A percentile compares a stretch with the other conserved stretches of the same genome.
Evolutionary conservation across 768 basidiomycete genomes (phyloP).

Genomic region (Kwoniella mangroviensis): DNA sequence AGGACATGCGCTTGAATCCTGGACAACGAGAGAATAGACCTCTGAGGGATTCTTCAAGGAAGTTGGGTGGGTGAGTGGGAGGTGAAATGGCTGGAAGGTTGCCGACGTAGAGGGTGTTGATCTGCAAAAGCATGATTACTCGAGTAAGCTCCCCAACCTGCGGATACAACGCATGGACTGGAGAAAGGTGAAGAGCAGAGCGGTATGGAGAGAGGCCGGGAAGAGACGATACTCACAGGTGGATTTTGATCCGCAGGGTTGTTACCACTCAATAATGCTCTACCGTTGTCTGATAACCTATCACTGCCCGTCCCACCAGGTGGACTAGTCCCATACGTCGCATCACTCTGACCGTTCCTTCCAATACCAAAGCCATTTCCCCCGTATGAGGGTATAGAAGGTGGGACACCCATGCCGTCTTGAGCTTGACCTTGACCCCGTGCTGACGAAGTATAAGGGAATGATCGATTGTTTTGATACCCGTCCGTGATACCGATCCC

Average conservation of each 20-base stretch:
- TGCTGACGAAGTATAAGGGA: neutral
- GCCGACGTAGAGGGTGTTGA: slow-evolving; percentile 99
- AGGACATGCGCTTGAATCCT: slow-evolving; percentile 90
- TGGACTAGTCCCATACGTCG: slow-evolving; percentile 35
- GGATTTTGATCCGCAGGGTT: slow-evolving; percentile 85
- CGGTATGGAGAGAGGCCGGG: neutral
- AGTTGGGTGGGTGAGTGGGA: slow-evolving; percentile 70
- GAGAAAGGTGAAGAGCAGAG: slow-evolving; percentile 14
- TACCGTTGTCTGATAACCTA: slow-evolving; percentile 35
- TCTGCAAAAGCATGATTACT: slow-evolving; percentile 59
- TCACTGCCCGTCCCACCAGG: slow-evolving; percentile 38
- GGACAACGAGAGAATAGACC: slow-evolving; percentile 76
- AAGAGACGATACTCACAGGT: slow-evolving; percentile 64
- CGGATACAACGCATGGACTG: neutral
- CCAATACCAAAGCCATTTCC: slow-evolving; percentile 1
- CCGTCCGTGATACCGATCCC: slow-evolving; percentile 36
- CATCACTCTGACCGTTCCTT: slow-evolving; percentile 13
- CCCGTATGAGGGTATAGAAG: slow-evolving; percentile 1
- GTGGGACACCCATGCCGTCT: neutral
- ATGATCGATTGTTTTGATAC: neutral
- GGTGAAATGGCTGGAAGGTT: slow-evolving; percentile 84
- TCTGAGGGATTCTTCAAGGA: slow-evolving; percentile 84
- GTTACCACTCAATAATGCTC: slow-evolving; percentile 23
- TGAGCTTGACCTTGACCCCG: neutral
- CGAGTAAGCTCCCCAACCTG: slow-evolving; percentile 1